Evolutionary conservation across 164 flowering plant species (phyloP).

Genomic region (Cinnamomum micranthum): DNA sequence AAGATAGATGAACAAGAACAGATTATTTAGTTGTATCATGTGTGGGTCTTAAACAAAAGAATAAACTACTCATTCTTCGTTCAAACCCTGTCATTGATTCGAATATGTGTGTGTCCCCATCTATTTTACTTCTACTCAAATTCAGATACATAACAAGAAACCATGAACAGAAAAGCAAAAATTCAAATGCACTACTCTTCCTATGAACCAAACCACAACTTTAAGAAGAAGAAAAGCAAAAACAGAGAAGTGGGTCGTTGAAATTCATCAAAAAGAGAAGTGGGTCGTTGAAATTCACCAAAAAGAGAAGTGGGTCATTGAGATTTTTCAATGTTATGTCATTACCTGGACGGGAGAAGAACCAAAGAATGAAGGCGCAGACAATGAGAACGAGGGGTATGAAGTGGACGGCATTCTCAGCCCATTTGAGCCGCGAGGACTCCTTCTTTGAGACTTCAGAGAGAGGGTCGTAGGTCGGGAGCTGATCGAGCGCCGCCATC

Average conservation of each 20-base stretch:
- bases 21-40: not conserved
- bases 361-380: conserved; percentile 54
- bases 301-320: not conserved
- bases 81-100: not conserved
- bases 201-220: not conserved
- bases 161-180: not conserved
- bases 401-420: conserved; percentile 46
- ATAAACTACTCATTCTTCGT: not conserved
- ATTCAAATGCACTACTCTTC: not conserved
- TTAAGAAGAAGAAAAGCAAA: not conserved
- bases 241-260: not conserved
- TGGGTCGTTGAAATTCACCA: not conserved
- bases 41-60: not conserved
- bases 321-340: not conserved
- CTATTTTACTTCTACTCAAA: not conserved
- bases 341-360: conserved; percentile 37
- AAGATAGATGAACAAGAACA: not conserved
- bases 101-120: not conserved
- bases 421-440: conserved; percentile 15
- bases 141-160: not conserved
- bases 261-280: not conserved
- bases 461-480: conserved; percentile 20
- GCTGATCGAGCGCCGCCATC: conserved; percentile 14
- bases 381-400: conserved; percentile 50
- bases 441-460: conserved; percentile 43